Conservation (phyloP, 148 eudicot genomes). For the Cornus kousa region DNA sequence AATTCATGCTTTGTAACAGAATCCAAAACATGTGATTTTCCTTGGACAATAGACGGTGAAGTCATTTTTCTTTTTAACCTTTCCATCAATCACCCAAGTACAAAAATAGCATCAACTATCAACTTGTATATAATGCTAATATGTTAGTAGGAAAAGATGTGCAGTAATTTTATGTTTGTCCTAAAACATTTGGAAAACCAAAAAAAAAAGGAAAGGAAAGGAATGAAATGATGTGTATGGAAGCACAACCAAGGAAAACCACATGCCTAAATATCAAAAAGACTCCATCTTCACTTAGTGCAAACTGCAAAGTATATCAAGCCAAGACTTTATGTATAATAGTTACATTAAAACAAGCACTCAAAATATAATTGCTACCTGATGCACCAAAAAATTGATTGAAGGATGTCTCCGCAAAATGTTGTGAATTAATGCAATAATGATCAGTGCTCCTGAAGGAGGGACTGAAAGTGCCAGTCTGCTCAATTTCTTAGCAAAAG, state of each 20-base stretch:
- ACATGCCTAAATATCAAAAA: background rate
- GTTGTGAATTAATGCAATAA: slow-evolving; percentile 83
- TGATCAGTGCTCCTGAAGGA: slow-evolving; percentile 75
- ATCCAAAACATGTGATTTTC: too few species aligned
- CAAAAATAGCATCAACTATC: too few species aligned
- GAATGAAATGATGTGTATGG: background rate
- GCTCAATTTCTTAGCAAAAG: slow-evolving; percentile 92
- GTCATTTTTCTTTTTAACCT: too few species aligned
- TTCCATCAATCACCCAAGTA: too few species aligned
- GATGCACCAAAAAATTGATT: slow-evolving; percentile 78
- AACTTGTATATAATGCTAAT: too few species aligned
- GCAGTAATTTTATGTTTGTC: background rate
- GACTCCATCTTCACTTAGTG: background rate
- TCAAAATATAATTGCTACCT: slow-evolving; percentile 36
- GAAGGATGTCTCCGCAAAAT: slow-evolving; percentile 87
- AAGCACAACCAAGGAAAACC: background rate
- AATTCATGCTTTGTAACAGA: too few species aligned
- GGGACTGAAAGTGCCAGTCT: slow-evolving; percentile 79
- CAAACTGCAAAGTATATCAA: background rate
- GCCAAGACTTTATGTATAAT: background rate
- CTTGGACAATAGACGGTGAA: too few species aligned
- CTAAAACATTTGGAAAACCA: background rate
- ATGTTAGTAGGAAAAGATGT: too few species aligned
- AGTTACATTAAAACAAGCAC: background rate
- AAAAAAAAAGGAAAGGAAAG: background rate